phyloP scores from a whole-genome alignment of 192 early-diverging fungal genomes.

The Chytriomyces sp. region DNA sequence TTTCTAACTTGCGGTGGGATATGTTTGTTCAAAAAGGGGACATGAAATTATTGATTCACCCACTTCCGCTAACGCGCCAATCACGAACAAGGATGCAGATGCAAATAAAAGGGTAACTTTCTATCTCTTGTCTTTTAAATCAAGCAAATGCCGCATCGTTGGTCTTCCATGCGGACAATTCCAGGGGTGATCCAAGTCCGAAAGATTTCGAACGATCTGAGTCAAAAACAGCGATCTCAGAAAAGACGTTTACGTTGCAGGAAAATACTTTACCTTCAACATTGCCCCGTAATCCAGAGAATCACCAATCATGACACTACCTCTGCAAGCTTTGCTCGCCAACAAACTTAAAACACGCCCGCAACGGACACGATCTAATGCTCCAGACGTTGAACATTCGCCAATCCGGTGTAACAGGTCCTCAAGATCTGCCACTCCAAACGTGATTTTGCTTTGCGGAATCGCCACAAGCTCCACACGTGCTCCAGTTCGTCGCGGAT shows the following conservation, averaged over 20 bases:
- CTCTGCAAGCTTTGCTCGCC: conserved; percentile 90
- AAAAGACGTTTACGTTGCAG: neutral
- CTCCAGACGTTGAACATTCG: conserved; percentile 15
- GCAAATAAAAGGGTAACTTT: no score
- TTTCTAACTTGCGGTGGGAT: neutral
- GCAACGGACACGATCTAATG: conserved; percentile 56
- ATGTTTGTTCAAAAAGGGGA: no score
- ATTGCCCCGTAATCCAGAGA: conserved; percentile 71
- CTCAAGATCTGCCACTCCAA: conserved; percentile 76
- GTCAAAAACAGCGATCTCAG: neutral
- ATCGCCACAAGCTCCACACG: conserved; percentile 70
- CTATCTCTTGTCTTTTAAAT: no score
- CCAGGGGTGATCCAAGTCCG: conserved; percentile 91
- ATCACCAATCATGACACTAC: conserved; percentile 91
- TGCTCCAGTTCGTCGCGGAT: conserved; percentile 57
- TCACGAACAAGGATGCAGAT: no score
- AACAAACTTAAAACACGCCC: conserved; percentile 70
- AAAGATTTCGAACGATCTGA: conserved; percentile 78
- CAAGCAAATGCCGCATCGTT: conserved; percentile 83
- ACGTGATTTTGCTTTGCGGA: conserved; percentile 67
- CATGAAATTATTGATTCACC: no score
- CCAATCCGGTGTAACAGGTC: conserved; percentile 60
- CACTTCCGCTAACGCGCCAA: no score
- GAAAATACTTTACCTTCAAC: conserved; percentile 53
- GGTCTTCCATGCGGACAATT: conserved; percentile 98